Base-by-base conservation (phyloP, 1,284 basidiomycete genomes). In the Moesziomyces aphidis region DNA sequence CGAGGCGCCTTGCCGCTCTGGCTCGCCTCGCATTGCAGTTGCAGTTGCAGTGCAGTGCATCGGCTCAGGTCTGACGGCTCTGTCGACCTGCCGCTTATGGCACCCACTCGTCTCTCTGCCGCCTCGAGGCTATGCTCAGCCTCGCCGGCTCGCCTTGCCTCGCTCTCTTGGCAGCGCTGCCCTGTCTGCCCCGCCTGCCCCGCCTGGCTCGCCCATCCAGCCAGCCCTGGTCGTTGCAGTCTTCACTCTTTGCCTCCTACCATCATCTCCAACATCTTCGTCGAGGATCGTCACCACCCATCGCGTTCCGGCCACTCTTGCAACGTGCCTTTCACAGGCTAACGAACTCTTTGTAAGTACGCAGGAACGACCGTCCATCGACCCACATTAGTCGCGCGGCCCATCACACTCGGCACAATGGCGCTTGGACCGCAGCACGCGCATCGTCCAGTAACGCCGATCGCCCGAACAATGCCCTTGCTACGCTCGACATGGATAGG, bases 311-410 rank as follows among this genome's bases (percentile, higher is more conserved):
- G 43, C 36, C 48, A 34, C 39, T 52, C 54, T 43, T 49, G 48
- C 49, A 44, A 60, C 36, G 49, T 54, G 64, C 64, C 64, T 73
- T 68, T 21, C 31, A 26, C 50, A 73, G 70, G 70, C 70, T 67
- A 64, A 73, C 64, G 70, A 73, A 4, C 34, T 34, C 43, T 50
- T 58, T 63, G 70, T 73, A 56, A 67, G 70, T 73, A 47, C 24
- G 19, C 39, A 19, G 17, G 19, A 42, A 19, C 39, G 10, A 10
- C 31, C 31, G 13, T 34, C 13, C 31, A 34, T 34, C 39, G 39
- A 42, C 15, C 17, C 39, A 42, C 39, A 42, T 19, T 11, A 1
- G 39, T 42, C 15, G 17, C 4, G 39, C 39, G 13, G 39, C 39
- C 39, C 39, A 42, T 19, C 39, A 17, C 39, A 42, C 36, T 19